A percentile compares a stretch with the other conserved stretches of the same genome.
phyloP scores from a whole-genome alignment of 192 early-diverging fungal genomes.

The Geranomyces variabilis region DNA sequence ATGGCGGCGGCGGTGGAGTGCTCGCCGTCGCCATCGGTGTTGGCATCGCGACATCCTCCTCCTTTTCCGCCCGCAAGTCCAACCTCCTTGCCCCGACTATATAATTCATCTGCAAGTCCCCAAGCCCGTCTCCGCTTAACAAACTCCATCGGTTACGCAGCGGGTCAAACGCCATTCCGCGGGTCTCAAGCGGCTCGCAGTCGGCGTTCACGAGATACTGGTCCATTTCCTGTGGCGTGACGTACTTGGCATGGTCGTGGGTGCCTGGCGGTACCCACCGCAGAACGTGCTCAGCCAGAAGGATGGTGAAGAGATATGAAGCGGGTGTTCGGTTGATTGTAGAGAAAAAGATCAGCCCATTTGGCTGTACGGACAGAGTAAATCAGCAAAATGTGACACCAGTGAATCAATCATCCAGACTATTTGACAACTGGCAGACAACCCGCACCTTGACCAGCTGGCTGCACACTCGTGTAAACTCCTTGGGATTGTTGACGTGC shows the following conservation, averaged over 20 bases:
- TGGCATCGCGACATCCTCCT: too few relatives aligned
- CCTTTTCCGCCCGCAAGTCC: neutral
- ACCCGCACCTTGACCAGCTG: constrained; percentile 63
- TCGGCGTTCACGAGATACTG: constrained; percentile 21
- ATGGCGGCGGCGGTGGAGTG: too few relatives aligned
- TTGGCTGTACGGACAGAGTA: constrained; percentile 64
- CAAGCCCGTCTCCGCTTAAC: constrained; percentile 15
- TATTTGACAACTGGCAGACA: neutral
- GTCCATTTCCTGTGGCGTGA: constrained; percentile 75
- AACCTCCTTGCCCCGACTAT: constrained; percentile 37
- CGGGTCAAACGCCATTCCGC: constrained; percentile 45
- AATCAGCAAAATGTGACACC: too few relatives aligned
- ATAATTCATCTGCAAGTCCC: constrained; percentile 49
- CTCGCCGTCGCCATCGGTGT: too few relatives aligned
- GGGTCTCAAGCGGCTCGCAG: constrained; percentile 35
- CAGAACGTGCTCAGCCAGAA: constrained; percentile 80
- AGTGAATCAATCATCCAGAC: too few relatives aligned
- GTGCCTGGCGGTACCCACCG: constrained; percentile 81
- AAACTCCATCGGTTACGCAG: constrained; percentile 33
- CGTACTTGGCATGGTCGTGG: constrained; percentile 83
- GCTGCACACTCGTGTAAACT: constrained; percentile 71
- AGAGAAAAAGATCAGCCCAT: constrained; percentile 76
- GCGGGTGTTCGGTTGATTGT: constrained; percentile 88
- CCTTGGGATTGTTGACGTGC: constrained; percentile 76
- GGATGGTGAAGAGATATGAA: constrained; percentile 76